Conservation (phyloP, 768 basidiomycete species). For the Suillus ampliporus region DNA sequence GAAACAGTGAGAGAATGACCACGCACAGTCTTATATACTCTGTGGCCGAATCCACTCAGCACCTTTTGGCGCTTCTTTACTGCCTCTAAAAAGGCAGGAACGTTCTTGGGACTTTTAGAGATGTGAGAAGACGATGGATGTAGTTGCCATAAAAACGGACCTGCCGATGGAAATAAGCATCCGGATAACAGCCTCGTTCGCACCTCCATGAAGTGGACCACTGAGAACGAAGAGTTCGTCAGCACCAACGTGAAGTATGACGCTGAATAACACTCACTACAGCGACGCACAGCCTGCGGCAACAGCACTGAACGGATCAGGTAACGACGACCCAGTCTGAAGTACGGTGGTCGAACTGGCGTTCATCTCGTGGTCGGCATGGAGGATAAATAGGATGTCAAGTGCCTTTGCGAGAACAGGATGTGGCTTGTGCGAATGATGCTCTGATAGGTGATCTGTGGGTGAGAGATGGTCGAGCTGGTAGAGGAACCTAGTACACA, state of each 20-base stretch:
- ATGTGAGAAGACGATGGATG: neutral
- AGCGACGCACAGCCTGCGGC: constrained; percentile 89
- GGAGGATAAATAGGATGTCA: constrained; percentile 86
- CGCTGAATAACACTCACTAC: constrained; percentile 61
- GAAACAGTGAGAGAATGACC: neutral
- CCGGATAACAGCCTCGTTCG: constrained; percentile 93
- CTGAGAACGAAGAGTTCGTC: constrained; percentile 14
- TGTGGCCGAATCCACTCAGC: constrained; percentile 89
- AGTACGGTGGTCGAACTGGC: constrained; percentile 86
- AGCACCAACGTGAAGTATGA: neutral
- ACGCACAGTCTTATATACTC: constrained; percentile 77
- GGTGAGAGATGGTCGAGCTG: constrained; percentile 80
- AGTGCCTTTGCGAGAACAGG: constrained; percentile 87
- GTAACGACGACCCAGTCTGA: constrained; percentile 87
- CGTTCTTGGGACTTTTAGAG: constrained; percentile 70
- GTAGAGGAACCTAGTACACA: constrained; percentile 71
- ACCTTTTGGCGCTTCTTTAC: constrained; percentile 91
- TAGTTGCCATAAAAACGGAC: constrained; percentile 43
- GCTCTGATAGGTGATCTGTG: constrained; percentile 43
- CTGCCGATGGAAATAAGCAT: constrained; percentile 91
- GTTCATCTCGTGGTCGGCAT: constrained; percentile 92
- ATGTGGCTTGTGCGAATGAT: constrained; percentile 65
- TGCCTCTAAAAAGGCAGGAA: constrained; percentile 82
- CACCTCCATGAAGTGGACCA: constrained; percentile 63
- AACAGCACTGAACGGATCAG: constrained; percentile 89